Base-by-base conservation (phyloP, 768 basidiomycete species). In the Leucogyrophana mollusca region DNA sequence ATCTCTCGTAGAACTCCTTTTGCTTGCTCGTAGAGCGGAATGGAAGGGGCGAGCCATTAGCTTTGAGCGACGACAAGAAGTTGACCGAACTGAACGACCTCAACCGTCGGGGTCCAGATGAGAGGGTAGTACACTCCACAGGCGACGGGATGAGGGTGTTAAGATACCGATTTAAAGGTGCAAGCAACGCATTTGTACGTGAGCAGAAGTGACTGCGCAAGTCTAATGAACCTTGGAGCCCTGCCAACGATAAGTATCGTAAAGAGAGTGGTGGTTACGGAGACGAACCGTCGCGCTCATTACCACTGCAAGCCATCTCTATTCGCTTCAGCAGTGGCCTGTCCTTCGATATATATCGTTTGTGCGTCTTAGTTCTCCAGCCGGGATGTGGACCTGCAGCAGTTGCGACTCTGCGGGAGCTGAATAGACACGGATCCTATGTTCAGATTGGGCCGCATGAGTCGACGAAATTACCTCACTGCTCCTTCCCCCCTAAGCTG, bases 141-240 rank as follows among this genome's bases (percentile, higher is more conserved):
- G 82, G 85, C 16, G 82, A 76, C 47, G 90, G 90, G 62, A 94
- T 90, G 39, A 94, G 77, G 1, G 86, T 85, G 49, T 89, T 87
- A 34, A 97, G 82, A 71, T 97, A 97, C 53, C 94, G 81, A 55
- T 94, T 85, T 4, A 98, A 76, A 0, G 95, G 95, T 2, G 90
- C 85, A 17, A 97, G 79, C 50, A 98, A 74, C 44, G 85, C 85
- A 16, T 86, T 88, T 1, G 95, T 92, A 36, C 94, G 78, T 33
- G 87, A 80, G 43, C 82, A 82, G 62, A 98, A 92, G 59, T 97
- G 92, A 37, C 81, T 73, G 18, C 90, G 82, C 10, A 95, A 72
- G 44, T 69, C 76, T 43, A 81, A 78, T 43, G 78, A 91, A 22
- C 79, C 79, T 33, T 78, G 76, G 7, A 83, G 65, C 55, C 73